phyloP scores from a whole-genome alignment of 768 basidiomycete species.

The Russula vinacea region DNA sequence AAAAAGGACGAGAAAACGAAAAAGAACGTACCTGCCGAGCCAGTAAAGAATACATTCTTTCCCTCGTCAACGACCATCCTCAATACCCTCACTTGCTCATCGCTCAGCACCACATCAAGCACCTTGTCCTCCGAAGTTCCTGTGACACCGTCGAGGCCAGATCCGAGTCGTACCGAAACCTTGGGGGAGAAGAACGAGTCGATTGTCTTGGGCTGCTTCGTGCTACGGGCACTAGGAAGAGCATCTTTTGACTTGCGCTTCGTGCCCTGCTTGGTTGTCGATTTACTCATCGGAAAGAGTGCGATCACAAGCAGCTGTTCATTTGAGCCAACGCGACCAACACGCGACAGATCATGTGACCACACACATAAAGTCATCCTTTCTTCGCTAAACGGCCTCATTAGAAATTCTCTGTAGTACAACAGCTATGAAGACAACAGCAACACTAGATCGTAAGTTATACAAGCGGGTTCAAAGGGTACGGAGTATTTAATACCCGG shows the following conservation, averaged over 20 bases:
- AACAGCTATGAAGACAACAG: slow-evolving; percentile 11
- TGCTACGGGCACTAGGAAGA: slow-evolving; percentile 21
- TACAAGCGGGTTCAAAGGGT: background rate
- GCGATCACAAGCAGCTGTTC: background rate
- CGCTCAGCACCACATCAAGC: slow-evolving; percentile 46
- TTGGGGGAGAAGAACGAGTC: slow-evolving; percentile 39
- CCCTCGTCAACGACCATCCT: slow-evolving; percentile 53
- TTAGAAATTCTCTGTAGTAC: slow-evolving; percentile 4
- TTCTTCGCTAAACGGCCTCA: background rate
- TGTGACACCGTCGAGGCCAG: slow-evolving; percentile 24
- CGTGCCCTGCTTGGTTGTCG: slow-evolving; percentile 4
- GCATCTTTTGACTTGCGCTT: slow-evolving; percentile 37
- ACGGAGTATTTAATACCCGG: background rate
- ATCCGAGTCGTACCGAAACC: slow-evolving; percentile 27
- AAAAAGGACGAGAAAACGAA: background rate
- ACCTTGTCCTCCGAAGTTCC: slow-evolving; percentile 27
- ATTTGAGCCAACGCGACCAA: background rate
- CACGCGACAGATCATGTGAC: slow-evolving; percentile 26
- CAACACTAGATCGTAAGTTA: background rate
- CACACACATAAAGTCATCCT: background rate
- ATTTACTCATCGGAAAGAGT: slow-evolving; percentile 21
- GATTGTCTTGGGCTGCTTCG: slow-evolving; percentile 38
- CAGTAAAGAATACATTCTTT: slow-evolving; percentile 65
- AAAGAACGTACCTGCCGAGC: slow-evolving; percentile 53
- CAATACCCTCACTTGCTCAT: slow-evolving; percentile 53